Conservation (phyloP, 139 green algal species). For the Chlorella sp. region DNA sequence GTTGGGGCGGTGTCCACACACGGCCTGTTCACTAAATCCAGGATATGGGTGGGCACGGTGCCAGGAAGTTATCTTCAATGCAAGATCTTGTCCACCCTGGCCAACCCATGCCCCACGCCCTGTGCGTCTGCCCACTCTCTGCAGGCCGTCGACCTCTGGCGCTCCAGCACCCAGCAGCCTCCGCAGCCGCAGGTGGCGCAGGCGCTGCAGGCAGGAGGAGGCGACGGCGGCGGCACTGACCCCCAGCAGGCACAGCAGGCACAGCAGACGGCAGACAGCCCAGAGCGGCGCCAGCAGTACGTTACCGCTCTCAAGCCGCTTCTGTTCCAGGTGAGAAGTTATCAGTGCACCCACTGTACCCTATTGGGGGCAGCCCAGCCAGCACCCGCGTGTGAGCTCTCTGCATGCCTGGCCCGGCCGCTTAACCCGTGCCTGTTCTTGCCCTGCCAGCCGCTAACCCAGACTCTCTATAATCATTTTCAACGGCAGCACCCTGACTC, state of each 20-base stretch:
- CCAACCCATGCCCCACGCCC: not conserved
- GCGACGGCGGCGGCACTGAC: not conserved
- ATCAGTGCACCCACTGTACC: not conserved
- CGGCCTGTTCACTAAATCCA: no score
- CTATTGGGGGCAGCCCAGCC: not conserved
- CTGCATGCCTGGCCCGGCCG: no score
- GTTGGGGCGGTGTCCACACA: no score
- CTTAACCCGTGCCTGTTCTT: no score
- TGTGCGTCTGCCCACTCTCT: not conserved
- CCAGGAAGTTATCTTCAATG: no score
- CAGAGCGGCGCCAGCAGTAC: slow-evolving; percentile 22
- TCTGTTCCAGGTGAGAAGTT: slow-evolving; percentile 19
- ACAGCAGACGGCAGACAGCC: not conserved
- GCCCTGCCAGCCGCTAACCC: no score
- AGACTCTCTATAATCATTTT: no score
- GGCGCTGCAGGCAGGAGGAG: not conserved
- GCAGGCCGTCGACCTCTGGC: slow-evolving; percentile 25
- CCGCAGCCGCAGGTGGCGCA: not conserved
- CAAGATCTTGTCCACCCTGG: no score
- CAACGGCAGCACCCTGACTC: no score
- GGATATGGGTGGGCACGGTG: no score
- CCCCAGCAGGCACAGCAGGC: not conserved
- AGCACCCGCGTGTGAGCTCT: not conserved
- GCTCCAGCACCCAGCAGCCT: not conserved
- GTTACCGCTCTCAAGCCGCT: slow-evolving; percentile 14